Conservation (phyloP, 1,139 yeast genomes). For the Blastobotrys aristatus region DNA sequence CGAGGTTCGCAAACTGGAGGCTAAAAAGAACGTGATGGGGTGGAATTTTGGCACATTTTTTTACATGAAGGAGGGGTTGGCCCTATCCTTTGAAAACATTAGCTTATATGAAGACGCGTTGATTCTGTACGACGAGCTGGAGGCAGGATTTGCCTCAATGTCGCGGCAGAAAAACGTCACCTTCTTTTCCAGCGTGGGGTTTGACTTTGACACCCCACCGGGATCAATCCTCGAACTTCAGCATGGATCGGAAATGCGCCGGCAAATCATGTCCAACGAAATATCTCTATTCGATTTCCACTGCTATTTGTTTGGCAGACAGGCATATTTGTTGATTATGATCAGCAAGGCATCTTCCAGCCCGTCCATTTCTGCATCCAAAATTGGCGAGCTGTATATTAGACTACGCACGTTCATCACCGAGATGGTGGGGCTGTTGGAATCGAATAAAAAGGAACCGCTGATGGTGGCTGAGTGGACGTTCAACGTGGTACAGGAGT, state of each 20-base stretch:
- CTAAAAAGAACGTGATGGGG: slow-evolving; percentile 34
- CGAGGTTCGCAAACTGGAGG: slow-evolving; percentile 36
- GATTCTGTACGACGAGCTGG: slow-evolving; percentile 42
- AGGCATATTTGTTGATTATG: slow-evolving; percentile 35
- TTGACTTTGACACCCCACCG: slow-evolving; percentile 23
- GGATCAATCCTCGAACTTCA: slow-evolving; percentile 17
- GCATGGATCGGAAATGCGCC: slow-evolving; percentile 27
- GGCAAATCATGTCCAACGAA: slow-evolving; percentile 36
- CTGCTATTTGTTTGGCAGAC: slow-evolving; percentile 40
- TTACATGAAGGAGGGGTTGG: slow-evolving; percentile 44
- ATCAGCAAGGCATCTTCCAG: slow-evolving; percentile 33
- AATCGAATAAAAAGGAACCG: slow-evolving; percentile 24
- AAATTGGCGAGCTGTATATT: slow-evolving; percentile 32
- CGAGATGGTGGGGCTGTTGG: slow-evolving; percentile 35
- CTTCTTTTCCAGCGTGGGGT: slow-evolving; percentile 30
- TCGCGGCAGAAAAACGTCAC: slow-evolving; percentile 24
- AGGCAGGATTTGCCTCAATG: slow-evolving; percentile 27
- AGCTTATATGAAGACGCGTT: slow-evolving; percentile 56
- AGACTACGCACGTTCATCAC: slow-evolving; percentile 39
- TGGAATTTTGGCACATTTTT: slow-evolving; percentile 44
- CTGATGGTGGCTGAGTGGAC: slow-evolving; percentile 35
- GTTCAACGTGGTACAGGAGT: slow-evolving; percentile 32
- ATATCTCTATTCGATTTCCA: slow-evolving; percentile 41
- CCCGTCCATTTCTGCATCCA: slow-evolving; percentile 35
- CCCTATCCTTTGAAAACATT: slow-evolving; percentile 46